A percentile compares a stretch with the other conserved stretches of the same genome.
Evolutionary conservation across 345 rosid species (phyloP).

Genomic region (Acer negundo): DNA sequence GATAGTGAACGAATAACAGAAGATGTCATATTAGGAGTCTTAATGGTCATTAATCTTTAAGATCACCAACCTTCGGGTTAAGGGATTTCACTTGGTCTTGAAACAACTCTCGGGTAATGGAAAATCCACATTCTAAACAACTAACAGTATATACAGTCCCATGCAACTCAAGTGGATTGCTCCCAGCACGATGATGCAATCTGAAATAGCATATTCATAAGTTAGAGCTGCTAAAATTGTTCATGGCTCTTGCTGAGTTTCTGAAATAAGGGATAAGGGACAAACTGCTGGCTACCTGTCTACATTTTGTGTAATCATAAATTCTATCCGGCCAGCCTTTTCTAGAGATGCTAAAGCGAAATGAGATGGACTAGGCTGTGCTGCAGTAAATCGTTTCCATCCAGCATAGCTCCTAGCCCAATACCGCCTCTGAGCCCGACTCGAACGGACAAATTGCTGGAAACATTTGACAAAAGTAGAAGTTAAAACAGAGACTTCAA

Average conservation of each 20-base stretch:
- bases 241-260: slow-evolving; percentile 18
- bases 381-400: slow-evolving; percentile 81
- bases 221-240: slow-evolving; percentile 16
- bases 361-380: slow-evolving; percentile 77
- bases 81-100: slow-evolving; percentile 80
- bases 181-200: slow-evolving; percentile 91
- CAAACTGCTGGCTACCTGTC: slow-evolving; percentile 51
- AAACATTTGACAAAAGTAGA: not conserved
- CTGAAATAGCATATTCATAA: slow-evolving; percentile 35
- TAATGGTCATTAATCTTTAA: not conserved
- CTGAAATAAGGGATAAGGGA: slow-evolving; percentile 3
- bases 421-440: slow-evolving; percentile 71
- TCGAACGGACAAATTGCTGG: slow-evolving; percentile 76
- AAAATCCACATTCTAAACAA: slow-evolving; percentile 77
- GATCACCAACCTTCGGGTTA: slow-evolving; percentile 73
- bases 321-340: slow-evolving; percentile 64
- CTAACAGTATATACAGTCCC: slow-evolving; percentile 80
- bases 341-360: slow-evolving; percentile 81
- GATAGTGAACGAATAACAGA: not conserved
- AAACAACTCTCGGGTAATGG: slow-evolving; percentile 54
- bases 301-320: slow-evolving; percentile 89
- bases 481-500: slow-evolving; percentile 7
- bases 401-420: slow-evolving; percentile 99
- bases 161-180: slow-evolving; percentile 84
- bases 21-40: not conserved